Evolutionary conservation across 2,329 filamentous ascomycete genomes (phyloP), one percentile per base, ranked within the genome.

Genomic region (Talaromyces sp.): DNA sequence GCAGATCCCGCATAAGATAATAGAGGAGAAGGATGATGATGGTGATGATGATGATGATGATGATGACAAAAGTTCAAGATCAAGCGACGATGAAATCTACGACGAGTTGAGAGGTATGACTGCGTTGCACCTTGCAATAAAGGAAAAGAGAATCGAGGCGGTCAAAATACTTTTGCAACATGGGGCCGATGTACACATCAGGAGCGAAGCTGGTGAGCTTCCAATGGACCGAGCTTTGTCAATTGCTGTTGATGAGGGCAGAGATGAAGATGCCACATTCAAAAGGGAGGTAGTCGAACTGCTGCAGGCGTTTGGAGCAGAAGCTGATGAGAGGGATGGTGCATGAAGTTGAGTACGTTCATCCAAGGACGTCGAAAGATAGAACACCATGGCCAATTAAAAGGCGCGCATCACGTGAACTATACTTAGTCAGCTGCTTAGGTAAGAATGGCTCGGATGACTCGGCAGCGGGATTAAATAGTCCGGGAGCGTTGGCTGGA

Each of bases 121-220:
- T 51, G 15, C 57, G 19, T 39, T 58, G 19, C 44, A 58, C 17
- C 19, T 53, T n/a, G 57, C 57, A 52, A 28, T 58, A 25, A 6
- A 33, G 9, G 3, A 8, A 17, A 15, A 19, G 15, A 25, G 52
- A 27, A 49, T 28, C n/a, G 22, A 58, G 5, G 30, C 19, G 15
- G 22, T 58, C 30, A 52, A 53, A 28, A 2, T 58, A 25, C 47
- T 58, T 13, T 28, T 58, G 19, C 44, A 39, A 32, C 28, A 58
- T 33, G 44, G 57, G 11, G 44, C 57, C 33, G 57, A 58, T 17
- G 52, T 58, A 33, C 19, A 58, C 52, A 52, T 58, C 22, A 19
- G 17, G 47, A 25, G 52, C 32, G 15, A 13, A 28, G 3, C 33
- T 58, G 57, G 57, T 5, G 15, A 11, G 22, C 52, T 39, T 11